phyloP scores from a whole-genome alignment of 2,329 filamentous ascomycete species.

The Diaporthe citrichinensis region DNA sequence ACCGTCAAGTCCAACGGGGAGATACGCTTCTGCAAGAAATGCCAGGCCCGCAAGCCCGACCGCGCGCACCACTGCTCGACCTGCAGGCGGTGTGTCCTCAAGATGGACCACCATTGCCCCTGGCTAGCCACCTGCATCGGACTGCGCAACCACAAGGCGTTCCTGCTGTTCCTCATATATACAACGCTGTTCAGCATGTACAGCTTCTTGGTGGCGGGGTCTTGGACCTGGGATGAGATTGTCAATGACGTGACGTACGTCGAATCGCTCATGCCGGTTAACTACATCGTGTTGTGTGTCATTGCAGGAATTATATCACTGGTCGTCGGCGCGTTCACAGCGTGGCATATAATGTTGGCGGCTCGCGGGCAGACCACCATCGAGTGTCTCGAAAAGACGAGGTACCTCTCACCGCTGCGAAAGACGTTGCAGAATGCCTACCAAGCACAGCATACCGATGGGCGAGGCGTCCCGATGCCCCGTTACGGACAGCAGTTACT shows the following conservation, averaged over 20 bases:
- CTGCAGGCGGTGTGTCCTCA: slow-evolving; percentile 93
- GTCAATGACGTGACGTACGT: slow-evolving; percentile 78
- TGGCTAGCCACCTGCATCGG: slow-evolving; percentile 98
- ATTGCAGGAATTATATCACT: slow-evolving; percentile 92
- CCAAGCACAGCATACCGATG: slow-evolving; percentile 66
- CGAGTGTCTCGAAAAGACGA: slow-evolving; percentile 94
- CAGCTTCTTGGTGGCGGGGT: slow-evolving; percentile 80
- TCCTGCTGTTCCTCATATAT: slow-evolving; percentile 92
- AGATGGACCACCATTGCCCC: slow-evolving; percentile 99
- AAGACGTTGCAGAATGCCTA: slow-evolving; percentile 77
- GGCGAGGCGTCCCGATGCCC: slow-evolving; percentile 65
- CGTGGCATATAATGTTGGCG: slow-evolving; percentile 90
- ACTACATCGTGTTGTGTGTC: slow-evolving; percentile 90
- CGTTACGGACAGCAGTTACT: slow-evolving; percentile 80
- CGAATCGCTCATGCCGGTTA: slow-evolving; percentile 86
- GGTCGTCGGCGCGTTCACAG: slow-evolving; percentile 89
- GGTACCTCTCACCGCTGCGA: slow-evolving; percentile 87
- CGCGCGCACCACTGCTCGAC: slow-evolving; percentile 97
- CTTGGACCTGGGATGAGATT: slow-evolving; percentile 90
- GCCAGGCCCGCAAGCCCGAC: slow-evolving; percentile 93
- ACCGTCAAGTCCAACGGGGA: slow-evolving; percentile 94
- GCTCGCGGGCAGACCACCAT: slow-evolving; percentile 90
- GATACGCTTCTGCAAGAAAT: slow-evolving; percentile 96
- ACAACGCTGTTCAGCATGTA: slow-evolving; percentile 88
- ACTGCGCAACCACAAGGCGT: slow-evolving; percentile 94